Conservation (phyloP, 2,329 filamentous ascomycete species). For the Capronia coronata region DNA sequence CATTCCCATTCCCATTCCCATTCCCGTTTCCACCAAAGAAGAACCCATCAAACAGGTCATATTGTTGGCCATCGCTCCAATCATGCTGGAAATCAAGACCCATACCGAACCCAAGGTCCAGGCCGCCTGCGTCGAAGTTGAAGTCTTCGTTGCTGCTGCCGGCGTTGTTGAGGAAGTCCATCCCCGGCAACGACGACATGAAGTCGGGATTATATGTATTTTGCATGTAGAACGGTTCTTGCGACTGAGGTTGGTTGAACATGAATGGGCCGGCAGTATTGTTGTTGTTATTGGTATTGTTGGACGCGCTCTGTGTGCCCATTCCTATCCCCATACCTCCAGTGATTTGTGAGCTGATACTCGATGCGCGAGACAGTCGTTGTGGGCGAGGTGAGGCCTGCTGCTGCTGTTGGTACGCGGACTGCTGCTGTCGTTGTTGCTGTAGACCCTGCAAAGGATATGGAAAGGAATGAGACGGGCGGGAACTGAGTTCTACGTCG, state of each 20-base stretch:
- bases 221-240: constrained; percentile 20
- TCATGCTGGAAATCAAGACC: constrained; percentile 40
- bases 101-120: constrained; percentile 37
- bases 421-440: constrained; percentile 4
- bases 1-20: constrained; percentile 34
- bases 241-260: constrained; percentile 8
- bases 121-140: constrained; percentile 32
- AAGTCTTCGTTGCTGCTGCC: constrained; percentile 22
- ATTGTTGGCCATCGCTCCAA: constrained; percentile 42
- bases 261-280: constrained; percentile 2
- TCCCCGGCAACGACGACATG: constrained; percentile 27
- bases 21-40: constrained; percentile 39
- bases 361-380: constrained; percentile 17
- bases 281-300: not conserved
- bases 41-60: constrained; percentile 50
- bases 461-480: constrained; percentile 21
- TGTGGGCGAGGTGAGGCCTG: constrained; percentile 8
- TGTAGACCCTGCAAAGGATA: constrained; percentile 11
- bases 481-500: constrained; percentile 31
- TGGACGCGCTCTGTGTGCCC: constrained; percentile 2
- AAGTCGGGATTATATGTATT: constrained; percentile 28
- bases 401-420: constrained; percentile 7
- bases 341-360: constrained; percentile 20
- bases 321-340: constrained; percentile 16
- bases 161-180: constrained; percentile 29